These are phyloP conservation scores for Fraxinus cuspidata DNA, from an alignment of 257 asterid species.

Conservation along the genomic window DNA sequence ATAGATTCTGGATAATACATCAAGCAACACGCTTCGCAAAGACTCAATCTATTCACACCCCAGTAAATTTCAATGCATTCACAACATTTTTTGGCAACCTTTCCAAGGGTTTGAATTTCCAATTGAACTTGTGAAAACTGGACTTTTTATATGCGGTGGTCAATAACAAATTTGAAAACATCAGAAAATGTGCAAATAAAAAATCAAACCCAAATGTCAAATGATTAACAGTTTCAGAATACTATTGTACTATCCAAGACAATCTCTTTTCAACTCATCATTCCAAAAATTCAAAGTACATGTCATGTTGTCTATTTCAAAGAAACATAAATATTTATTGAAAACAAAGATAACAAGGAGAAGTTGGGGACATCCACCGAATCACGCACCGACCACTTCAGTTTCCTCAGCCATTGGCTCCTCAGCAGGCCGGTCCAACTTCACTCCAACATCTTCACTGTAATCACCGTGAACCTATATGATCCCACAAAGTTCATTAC, in stretches of 20 bases:
- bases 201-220: background rate
- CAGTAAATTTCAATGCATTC: background rate
- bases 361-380: background rate
- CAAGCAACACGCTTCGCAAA: no score
- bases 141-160: background rate
- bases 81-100: background rate
- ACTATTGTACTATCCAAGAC: background rate
- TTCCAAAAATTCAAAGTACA: background rate
- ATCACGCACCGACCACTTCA: constrained; percentile 4
- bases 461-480: constrained; percentile 6
- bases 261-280: background rate
- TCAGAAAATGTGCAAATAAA: background rate
- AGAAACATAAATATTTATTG: background rate
- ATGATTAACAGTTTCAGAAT: background rate
- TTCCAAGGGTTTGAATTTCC: background rate
- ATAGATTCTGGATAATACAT: no score
- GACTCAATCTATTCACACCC: background rate
- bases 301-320: background rate
- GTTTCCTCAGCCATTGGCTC: constrained; percentile 3
- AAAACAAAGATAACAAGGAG: background rate
- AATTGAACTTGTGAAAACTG: background rate
- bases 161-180: no score
- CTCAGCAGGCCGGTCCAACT: constrained; percentile 8
- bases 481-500: constrained; percentile 1
- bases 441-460: constrained; percentile 7